Evolutionary conservation across 2,329 filamentous ascomycete species (phyloP), one percentile per base, ranked within the genome.

Genomic region (Cladophialophora immunda): DNA sequence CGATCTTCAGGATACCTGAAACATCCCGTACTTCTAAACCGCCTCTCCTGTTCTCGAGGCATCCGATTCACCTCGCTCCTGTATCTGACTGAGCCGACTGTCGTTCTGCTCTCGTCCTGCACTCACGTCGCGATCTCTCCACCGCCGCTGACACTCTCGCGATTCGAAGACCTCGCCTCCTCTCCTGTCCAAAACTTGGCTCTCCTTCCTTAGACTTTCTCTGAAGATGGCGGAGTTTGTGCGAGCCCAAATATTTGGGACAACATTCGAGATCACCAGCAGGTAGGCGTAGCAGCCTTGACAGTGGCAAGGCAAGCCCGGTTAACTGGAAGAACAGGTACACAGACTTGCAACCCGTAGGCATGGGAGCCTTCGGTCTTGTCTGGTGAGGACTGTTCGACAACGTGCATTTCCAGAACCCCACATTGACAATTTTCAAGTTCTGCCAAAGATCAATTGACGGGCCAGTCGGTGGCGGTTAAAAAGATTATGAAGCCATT

Each of bases 401-500:
- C 15, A 62, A 38, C 1, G 8, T n/a, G 2, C 29, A 25, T 47
- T n/a, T 61, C 41, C 17, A 53, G 17, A 52, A 15, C 27, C 15
- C 58, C 19, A 13, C 32, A 36, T 22, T 70, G 47, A 70, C 65
- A 36, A 25, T 19, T 62, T 45, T 70, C 74, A 78, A 98, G 94
- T 82, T 98, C 95, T 71, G 95, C 95, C 66, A 94, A 93, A 82
- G 95, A 99, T 81, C 94, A 98, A 84, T 93, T 99, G 81, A 98
- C 95, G 68, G 92, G 88, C 79, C 94, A 97, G 81, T 93, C 94
- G 81, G 95, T 99, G 69, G 95, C 95, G 67, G 94, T 99, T 79
- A 99, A 99, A 88, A 99, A 99, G 88, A 99, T 99, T 78, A 98
- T 99, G 94, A 99, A 98, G 85, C 95, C 95, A 9, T 99, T 99